These are phyloP conservation scores for Xeromyces bisporus DNA, from an alignment of 495 filamentous ascomycete genomes.

Conservation along the genomic window DNA sequence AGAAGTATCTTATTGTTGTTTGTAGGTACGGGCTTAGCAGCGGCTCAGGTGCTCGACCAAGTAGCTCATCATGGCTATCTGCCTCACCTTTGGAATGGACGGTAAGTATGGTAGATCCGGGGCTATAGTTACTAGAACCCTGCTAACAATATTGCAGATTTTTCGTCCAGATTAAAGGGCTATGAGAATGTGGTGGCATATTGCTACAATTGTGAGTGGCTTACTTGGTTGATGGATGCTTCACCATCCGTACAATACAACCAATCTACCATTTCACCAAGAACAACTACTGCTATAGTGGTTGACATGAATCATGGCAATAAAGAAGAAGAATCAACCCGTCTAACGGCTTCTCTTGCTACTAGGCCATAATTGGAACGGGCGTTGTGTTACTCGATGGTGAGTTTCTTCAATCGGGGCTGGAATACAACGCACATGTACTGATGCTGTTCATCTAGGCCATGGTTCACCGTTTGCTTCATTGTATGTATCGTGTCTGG, in stretches of 20 bases:
- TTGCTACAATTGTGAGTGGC: conserved; percentile 35
- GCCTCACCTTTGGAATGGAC: conserved; percentile 39
- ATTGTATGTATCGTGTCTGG: conserved; percentile 21
- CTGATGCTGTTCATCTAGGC: conserved; percentile 15
- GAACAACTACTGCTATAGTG: too few relatives aligned
- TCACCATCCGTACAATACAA: too few relatives aligned
- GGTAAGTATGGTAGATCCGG: conserved; percentile 17
- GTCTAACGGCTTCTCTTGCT: too few relatives aligned
- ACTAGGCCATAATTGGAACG: conserved; percentile 34
- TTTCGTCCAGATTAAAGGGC: conserved; percentile 34
- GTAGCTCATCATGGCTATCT: conserved; percentile 34
- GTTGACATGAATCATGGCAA: too few relatives aligned
- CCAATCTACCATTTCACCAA: too few relatives aligned
- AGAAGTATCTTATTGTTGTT: too few relatives aligned
- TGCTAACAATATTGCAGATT: conserved; percentile 20
- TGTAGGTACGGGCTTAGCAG: too few relatives aligned
- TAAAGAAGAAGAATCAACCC: too few relatives aligned
- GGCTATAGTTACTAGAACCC: neutral
- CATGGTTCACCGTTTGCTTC: conserved; percentile 39
- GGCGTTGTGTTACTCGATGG: conserved; percentile 35
- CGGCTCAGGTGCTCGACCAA: too few relatives aligned
- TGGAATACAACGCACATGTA: too few relatives aligned
- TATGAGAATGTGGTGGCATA: conserved; percentile 37
- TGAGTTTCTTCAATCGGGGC: too few relatives aligned
- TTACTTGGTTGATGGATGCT: conserved; percentile 1